Conservation (phyloP, 23 red algal species). For the Gracilaria gracilis region DNA sequence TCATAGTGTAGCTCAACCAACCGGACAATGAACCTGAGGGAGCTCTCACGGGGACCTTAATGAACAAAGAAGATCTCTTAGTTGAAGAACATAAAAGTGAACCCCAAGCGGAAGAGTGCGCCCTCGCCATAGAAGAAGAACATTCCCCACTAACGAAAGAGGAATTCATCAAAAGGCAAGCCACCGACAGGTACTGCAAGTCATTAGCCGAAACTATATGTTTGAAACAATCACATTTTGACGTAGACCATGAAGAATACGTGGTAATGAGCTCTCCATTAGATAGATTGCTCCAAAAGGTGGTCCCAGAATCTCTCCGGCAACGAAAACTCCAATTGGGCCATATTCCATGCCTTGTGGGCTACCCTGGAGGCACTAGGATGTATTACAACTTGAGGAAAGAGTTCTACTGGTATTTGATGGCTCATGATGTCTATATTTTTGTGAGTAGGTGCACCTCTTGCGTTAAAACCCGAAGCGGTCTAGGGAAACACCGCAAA, state of each 20-base stretch:
- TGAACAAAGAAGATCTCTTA: no score
- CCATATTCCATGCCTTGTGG: background rate
- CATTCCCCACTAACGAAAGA: background rate
- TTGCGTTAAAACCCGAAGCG: background rate
- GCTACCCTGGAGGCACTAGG: conserved; percentile 4
- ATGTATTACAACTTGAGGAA: background rate
- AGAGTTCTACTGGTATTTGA: conserved; percentile 31
- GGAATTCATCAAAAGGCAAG: conserved; percentile 6
- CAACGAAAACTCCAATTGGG: background rate
- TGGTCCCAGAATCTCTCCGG: conserved; percentile 27
- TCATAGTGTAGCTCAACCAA: background rate
- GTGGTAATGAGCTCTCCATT: background rate
- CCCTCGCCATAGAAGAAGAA: no score
- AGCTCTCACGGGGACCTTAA: background rate
- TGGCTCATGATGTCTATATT: conserved; percentile 14
- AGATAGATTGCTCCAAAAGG: background rate
- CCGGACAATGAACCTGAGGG: background rate
- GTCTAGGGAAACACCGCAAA: conserved; percentile 11
- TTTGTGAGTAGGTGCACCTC: background rate
- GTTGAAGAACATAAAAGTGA: no score
- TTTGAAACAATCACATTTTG: background rate
- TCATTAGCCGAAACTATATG: no score
- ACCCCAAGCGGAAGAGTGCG: no score
- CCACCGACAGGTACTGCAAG: background rate
- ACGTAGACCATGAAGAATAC: background rate